Conservation (phyloP, 441 rosid species). For the Bocquillonia castaneifolia region DNA sequence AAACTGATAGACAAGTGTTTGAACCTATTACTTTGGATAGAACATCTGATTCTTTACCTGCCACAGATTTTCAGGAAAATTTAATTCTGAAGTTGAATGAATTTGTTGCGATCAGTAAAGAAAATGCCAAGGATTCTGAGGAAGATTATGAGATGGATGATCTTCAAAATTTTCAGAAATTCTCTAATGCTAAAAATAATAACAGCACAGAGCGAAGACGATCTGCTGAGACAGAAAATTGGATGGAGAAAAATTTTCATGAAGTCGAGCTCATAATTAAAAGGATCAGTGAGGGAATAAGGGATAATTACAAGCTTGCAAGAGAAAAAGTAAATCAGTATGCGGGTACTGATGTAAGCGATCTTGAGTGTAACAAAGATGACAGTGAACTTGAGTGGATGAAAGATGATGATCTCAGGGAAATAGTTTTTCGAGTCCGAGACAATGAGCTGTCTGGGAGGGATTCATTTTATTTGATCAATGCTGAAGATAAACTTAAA, state of each 20-base stretch:
- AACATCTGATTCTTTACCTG: constrained; percentile 28
- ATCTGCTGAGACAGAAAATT: constrained; percentile 38
- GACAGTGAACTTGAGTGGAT: constrained; percentile 79
- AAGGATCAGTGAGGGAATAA: constrained; percentile 69
- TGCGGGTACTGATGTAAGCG: constrained; percentile 33
- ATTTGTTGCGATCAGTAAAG: constrained; percentile 24
- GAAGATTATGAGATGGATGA: constrained; percentile 26
- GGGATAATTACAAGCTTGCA: constrained; percentile 63
- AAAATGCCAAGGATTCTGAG: constrained; percentile 24
- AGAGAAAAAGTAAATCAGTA: constrained; percentile 46
- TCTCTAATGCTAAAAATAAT: constrained; percentile 18
- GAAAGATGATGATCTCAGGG: constrained; percentile 73
- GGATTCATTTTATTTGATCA: constrained; percentile 77
- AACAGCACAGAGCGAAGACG: constrained; percentile 29
- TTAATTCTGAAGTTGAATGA: constrained; percentile 20
- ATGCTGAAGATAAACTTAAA: constrained; percentile 60
- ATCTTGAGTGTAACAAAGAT: constrained; percentile 43
- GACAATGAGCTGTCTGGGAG: constrained; percentile 81
- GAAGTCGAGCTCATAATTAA: constrained; percentile 64
- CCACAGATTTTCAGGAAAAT: constrained; percentile 25
- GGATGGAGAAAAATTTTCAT: constrained; percentile 63
- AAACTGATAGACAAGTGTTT: constrained; percentile 21
- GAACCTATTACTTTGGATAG: constrained; percentile 25
- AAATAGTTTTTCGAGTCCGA: constrained; percentile 79
- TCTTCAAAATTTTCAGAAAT: constrained; percentile 18